Conservation (phyloP, 192 early-diverging fungal species). For the Backusella westeae region DNA sequence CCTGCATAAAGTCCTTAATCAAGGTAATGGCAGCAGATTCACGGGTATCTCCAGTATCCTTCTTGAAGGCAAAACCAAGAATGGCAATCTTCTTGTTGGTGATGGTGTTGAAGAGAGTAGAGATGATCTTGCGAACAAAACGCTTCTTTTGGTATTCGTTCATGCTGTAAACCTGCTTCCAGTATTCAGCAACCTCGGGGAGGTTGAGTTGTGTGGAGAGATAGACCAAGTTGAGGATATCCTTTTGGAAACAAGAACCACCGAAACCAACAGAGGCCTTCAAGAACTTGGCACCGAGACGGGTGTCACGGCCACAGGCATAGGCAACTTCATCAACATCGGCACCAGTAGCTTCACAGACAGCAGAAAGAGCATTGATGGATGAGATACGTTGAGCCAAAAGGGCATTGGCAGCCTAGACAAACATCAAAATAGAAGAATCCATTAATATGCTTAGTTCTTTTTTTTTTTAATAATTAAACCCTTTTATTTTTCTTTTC, state of each 20-base stretch:
- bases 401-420: conserved; percentile 85
- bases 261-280: conserved; percentile 93
- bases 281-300: conserved; percentile 88
- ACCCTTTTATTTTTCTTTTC: not conserved
- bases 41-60: conserved; percentile 90
- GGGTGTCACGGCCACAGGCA: conserved; percentile 82
- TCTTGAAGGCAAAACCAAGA: conserved; percentile 94
- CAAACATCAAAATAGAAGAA: not conserved
- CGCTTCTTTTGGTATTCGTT: conserved; percentile 91
- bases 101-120: conserved; percentile 75
- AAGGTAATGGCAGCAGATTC: conserved; percentile 88
- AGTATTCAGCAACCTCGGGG: conserved; percentile 91
- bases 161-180: conserved; percentile 85
- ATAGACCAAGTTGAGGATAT: conserved; percentile 91
- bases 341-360: conserved; percentile 91
- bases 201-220: conserved; percentile 78
- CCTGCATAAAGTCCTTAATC: conserved; percentile 75
- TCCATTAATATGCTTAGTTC: not conserved
- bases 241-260: conserved; percentile 96
- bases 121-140: conserved; percentile 73
- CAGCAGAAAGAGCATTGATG: conserved; percentile 86
- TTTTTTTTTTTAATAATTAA: not conserved
- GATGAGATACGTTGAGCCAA: conserved; percentile 94
- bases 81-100: conserved; percentile 77
- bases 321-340: conserved; percentile 88